Percentiles rank a stretch among this genome's conserved stretches.
These are phyloP conservation scores for Venturia carpophila DNA, from an alignment of 2,329 filamentous ascomycete genomes.

Conservation along the genomic window DNA sequence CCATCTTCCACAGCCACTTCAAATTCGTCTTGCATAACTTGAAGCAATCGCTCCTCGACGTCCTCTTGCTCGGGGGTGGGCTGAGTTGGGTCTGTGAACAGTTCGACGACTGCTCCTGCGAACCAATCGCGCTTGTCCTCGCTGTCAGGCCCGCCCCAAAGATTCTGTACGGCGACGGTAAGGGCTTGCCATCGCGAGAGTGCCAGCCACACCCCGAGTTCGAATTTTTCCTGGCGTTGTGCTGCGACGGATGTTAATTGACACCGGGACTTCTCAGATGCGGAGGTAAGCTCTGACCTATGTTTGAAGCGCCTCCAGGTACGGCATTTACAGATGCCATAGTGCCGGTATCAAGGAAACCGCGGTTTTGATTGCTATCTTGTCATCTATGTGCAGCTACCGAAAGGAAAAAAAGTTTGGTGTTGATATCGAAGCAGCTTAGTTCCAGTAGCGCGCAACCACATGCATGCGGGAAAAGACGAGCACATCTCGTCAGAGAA, in stretches of 20 bases:
- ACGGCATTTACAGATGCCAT: neutral
- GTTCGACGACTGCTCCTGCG: constrained; percentile 74
- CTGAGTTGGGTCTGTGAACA: constrained; percentile 48
- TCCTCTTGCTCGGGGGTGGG: constrained; percentile 56
- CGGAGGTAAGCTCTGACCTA: constrained; percentile 3
- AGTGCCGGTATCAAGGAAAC: neutral
- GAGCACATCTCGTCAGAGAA: neutral
- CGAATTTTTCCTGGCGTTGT: constrained; percentile 41
- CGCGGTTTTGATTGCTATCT: neutral
- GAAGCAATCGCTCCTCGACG: constrained; percentile 74
- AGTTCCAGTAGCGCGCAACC: neutral
- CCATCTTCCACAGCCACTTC: constrained; percentile 89
- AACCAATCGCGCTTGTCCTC: constrained; percentile 94
- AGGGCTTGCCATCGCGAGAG: constrained; percentile 86
- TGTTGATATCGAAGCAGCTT: neutral
- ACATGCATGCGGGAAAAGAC: neutral
- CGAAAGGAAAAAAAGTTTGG: neutral
- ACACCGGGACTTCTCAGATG: neutral
- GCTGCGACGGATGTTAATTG: constrained; percentile 11
- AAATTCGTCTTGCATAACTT: constrained; percentile 94
- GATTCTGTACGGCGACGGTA: constrained; percentile 74
- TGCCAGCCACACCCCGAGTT: constrained; percentile 76
- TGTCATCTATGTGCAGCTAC: neutral
- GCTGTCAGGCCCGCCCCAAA: constrained; percentile 79
- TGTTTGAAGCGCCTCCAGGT: neutral